Evolutionary conservation across 1,284 basidiomycete species (phyloP).

Genomic region (Boletus sp.): DNA sequence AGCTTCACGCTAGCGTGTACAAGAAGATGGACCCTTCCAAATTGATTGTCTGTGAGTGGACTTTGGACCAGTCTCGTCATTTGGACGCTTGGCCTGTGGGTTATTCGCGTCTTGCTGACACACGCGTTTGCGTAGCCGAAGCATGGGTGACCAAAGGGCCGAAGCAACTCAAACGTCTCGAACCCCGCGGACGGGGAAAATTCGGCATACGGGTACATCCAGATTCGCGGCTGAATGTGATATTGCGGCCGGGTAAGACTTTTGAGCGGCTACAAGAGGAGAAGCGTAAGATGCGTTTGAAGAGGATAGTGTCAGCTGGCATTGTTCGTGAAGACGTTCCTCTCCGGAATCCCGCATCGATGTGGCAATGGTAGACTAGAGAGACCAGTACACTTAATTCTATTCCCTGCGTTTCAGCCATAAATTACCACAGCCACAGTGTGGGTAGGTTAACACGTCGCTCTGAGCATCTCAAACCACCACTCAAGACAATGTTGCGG

Average conservation of each 20-base stretch:
- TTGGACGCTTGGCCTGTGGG: neutral
- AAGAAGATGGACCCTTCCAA: conserved; percentile 75
- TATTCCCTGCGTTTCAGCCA: too few species aligned
- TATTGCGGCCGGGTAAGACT: conserved; percentile 83
- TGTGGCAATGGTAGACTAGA: conserved; percentile 85
- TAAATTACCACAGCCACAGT: conserved; percentile 16
- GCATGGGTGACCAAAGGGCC: conserved; percentile 92
- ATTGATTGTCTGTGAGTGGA: conserved; percentile 69
- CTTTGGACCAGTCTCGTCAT: neutral
- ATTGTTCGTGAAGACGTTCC: conserved; percentile 75
- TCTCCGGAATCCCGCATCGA: conserved; percentile 68
- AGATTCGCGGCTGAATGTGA: conserved; percentile 72
- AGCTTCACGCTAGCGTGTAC: conserved; percentile 78
- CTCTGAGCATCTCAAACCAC: conserved; percentile 15
- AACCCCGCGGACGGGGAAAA: conserved; percentile 83
- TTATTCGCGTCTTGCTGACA: conserved; percentile 6
- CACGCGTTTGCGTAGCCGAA: conserved; percentile 53
- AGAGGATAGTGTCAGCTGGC: conserved; percentile 75
- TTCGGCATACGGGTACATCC: conserved; percentile 78
- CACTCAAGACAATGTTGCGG: conserved; percentile 35
- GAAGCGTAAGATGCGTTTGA: conserved; percentile 64
- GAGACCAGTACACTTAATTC: too few species aligned
- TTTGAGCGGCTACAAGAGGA: conserved; percentile 64
- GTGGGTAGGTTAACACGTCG: conserved; percentile 18
- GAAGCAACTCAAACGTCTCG: conserved; percentile 63